Percentiles rank a stretch among this genome's conserved stretches.
These are phyloP conservation scores for Hawksworthiomyces lignivorus DNA, from an alignment of 2,329 filamentous ascomycete species.

Conservation along the genomic window DNA sequence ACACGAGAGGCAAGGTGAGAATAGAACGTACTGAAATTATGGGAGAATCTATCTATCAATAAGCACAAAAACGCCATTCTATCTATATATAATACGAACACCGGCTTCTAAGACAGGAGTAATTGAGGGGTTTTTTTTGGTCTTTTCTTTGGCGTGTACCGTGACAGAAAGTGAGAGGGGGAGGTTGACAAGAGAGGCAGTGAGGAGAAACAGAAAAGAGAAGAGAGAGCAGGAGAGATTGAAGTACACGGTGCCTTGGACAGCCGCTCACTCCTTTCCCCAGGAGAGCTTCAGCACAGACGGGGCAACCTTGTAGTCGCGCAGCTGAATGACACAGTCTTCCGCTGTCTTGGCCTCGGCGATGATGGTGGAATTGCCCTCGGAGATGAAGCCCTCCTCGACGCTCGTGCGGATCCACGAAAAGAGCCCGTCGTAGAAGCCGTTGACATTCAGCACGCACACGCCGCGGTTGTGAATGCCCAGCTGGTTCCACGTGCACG, in stretches of 20 bases:
- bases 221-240: not conserved
- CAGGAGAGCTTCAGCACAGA: conserved; percentile 77
- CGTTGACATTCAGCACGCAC: conserved; percentile 76
- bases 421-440: conserved; percentile 85
- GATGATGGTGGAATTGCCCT: conserved; percentile 66
- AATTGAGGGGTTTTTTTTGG: too few relatives aligned
- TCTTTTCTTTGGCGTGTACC: too few relatives aligned
- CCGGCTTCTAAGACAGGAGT: too few relatives aligned
- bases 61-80: too few relatives aligned
- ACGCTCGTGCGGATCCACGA: conserved; percentile 74
- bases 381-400: conserved; percentile 66
- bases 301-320: conserved; percentile 66
- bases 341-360: conserved; percentile 66
- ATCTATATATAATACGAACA: too few relatives aligned
- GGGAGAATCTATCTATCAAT: too few relatives aligned
- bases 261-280: conserved; percentile 64
- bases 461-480: conserved; percentile 81
- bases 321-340: conserved; percentile 63
- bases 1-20: not conserved
- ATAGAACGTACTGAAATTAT: too few relatives aligned
- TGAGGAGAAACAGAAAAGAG: not conserved
- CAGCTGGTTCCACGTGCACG: conserved; percentile 90
- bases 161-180: too few relatives aligned
- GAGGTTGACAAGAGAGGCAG: too few relatives aligned
- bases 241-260: too few relatives aligned